Conservation (phyloP, 2,329 filamentous ascomycete species). For the Malbranchea zuffiana region DNA sequence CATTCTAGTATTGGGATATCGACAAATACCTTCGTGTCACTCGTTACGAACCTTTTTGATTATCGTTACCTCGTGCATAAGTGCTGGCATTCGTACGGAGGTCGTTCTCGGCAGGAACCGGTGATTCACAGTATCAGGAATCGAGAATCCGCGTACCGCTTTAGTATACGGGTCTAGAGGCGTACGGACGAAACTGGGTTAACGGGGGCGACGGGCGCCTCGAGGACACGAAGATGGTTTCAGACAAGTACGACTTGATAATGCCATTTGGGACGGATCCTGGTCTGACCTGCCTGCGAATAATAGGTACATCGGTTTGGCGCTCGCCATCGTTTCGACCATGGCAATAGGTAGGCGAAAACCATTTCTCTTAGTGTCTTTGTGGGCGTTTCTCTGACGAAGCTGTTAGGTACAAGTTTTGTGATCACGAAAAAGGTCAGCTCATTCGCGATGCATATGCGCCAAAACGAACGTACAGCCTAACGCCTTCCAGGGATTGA, state of each 20-base stretch:
- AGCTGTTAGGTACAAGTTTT: conserved; percentile 69
- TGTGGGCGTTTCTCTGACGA: conserved; percentile 7
- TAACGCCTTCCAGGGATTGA: conserved; percentile 55
- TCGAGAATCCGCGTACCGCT: no score
- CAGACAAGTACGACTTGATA: conserved; percentile 31
- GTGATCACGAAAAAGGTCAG: conserved; percentile 96
- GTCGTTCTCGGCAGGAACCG: no score
- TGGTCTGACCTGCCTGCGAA: not conserved
- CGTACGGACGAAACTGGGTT: no score
- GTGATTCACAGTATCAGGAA: no score
- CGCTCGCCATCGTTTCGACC: conserved; percentile 38
- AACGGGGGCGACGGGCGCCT: no score
- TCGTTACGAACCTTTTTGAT: conserved; percentile 7
- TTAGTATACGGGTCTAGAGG: no score
- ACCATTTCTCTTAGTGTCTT: not conserved
- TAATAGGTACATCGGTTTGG: conserved; percentile 37
- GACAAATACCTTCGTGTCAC: no score
- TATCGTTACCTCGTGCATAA: conserved; percentile 2
- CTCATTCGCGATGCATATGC: conserved; percentile 11
- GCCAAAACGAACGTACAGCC: conserved; percentile 17
- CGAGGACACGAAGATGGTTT: conserved; percentile 29
- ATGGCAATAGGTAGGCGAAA: conserved; percentile 35
- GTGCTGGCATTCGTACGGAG: no score
- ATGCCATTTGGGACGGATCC: no score
- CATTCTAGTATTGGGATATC: not conserved